Conservation (phyloP, 2,329 filamentous ascomycete species). For the Neonectria faginata region DNA sequence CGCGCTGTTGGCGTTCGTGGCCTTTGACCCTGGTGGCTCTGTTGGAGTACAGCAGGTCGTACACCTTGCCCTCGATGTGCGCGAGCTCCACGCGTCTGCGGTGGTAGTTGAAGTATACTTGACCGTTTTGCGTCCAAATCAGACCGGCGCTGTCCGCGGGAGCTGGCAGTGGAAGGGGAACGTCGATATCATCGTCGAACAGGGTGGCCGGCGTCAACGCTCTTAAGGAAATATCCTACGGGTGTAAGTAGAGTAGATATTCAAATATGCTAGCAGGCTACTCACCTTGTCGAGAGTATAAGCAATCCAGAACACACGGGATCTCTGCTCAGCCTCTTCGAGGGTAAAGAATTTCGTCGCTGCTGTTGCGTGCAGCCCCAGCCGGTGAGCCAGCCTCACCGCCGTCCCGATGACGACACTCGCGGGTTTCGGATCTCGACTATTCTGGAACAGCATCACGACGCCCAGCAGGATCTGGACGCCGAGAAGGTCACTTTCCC, state of each 20-base stretch:
- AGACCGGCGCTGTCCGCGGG: conserved; percentile 49
- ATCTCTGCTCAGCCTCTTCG: conserved; percentile 50
- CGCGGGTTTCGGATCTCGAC: conserved; percentile 52
- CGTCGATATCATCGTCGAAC: conserved; percentile 55
- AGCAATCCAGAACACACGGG: conserved; percentile 56
- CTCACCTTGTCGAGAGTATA: conserved; percentile 56
- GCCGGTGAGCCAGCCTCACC: conserved; percentile 52
- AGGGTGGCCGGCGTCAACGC: conserved; percentile 54
- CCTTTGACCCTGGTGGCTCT: conserved; percentile 44
- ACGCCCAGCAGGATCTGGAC: conserved; percentile 55
- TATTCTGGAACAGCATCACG: conserved; percentile 53
- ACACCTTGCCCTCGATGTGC: conserved; percentile 56
- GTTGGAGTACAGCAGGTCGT: conserved; percentile 54
- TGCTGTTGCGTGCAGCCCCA: conserved; percentile 51
- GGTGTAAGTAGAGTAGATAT: conserved; percentile 1
- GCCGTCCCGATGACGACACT: conserved; percentile 55
- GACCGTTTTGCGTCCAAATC: conserved; percentile 51
- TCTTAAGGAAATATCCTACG: conserved; percentile 51
- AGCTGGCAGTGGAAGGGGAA: conserved; percentile 50
- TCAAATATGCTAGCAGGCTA: fast-evolving
- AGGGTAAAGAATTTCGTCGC: conserved; percentile 40
- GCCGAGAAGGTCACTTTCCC: conserved; percentile 53
- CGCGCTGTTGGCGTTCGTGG: conserved; percentile 46
- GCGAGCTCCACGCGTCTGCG: conserved; percentile 55
- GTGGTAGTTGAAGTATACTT: conserved; percentile 53